A percentile compares a stretch with the other conserved stretches of the same genome.
Evolutionary conservation across 805 yeast genomes (phyloP).

Genomic region (Hanseniaspora valbyensis): DNA sequence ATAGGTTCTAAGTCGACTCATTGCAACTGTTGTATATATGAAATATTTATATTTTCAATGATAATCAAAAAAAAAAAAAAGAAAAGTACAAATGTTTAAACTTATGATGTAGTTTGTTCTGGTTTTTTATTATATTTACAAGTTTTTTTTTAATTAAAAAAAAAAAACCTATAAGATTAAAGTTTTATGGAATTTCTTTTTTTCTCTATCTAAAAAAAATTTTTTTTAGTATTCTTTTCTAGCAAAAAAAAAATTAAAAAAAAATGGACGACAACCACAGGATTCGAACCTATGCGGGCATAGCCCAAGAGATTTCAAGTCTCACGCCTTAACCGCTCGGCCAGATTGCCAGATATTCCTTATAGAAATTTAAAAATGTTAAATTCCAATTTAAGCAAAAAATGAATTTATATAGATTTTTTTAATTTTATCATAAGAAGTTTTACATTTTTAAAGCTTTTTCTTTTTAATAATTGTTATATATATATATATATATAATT

Average conservation of each 20-base stretch:
- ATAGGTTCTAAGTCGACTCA: constrained; percentile 1
- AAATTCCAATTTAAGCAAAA: no score
- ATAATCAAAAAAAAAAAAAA: not conserved
- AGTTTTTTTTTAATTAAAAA: not conserved
- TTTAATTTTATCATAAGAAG: not conserved
- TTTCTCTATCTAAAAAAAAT: not conserved
- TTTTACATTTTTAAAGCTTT: not conserved
- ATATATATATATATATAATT: no score
- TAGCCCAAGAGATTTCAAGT: constrained; percentile 70
- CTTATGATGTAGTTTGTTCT: no score
- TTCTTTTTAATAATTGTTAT: no score
- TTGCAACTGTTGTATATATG: not conserved
- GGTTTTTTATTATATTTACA: no score
- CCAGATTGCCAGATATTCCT: constrained; percentile 47
- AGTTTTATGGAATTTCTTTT: not conserved
- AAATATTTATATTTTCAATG: no score
- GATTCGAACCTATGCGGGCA: constrained; percentile 99
- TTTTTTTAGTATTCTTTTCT: not conserved
- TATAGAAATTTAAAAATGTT: no score
- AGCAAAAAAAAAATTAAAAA: constrained; percentile 24
- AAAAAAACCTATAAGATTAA: not conserved
- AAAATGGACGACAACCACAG: constrained; percentile 87
- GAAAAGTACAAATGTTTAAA: not conserved
- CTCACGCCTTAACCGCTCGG: constrained; percentile 93
- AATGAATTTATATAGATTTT: no score